Percentiles rank a stretch among this genome's conserved stretches.
These are phyloP conservation scores for Aspergillus fructus DNA, from an alignment of 2,329 filamentous ascomycete genomes.

Conservation along the genomic window DNA sequence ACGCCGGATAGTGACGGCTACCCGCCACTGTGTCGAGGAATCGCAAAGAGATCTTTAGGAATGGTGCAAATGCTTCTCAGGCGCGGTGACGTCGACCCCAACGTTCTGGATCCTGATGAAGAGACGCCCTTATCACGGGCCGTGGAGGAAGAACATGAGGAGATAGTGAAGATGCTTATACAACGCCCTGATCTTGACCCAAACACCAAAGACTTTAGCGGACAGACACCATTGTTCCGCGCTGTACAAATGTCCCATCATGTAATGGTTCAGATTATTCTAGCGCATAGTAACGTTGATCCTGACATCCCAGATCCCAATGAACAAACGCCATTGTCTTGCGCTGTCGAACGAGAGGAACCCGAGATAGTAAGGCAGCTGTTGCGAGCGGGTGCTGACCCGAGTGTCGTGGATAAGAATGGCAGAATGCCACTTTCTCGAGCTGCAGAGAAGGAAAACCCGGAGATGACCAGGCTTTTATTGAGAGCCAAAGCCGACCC, in stretches of 20 bases:
- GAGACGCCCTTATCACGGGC: constrained; percentile 19
- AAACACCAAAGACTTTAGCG: constrained; percentile 11
- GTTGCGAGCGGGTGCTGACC: constrained; percentile 15
- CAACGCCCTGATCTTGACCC: constrained; percentile 14
- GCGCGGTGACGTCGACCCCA: constrained; percentile 13
- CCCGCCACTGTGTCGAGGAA: constrained; percentile 17
- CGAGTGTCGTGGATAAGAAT: constrained; percentile 15
- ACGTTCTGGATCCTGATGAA: constrained; percentile 12
- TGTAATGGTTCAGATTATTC: constrained; percentile 14
- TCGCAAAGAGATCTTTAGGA: constrained; percentile 9
- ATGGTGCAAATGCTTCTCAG: constrained; percentile 15
- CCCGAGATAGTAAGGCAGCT: constrained; percentile 16
- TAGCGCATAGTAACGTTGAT: constrained; percentile 16
- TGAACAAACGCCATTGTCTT: constrained; percentile 17
- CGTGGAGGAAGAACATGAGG: constrained; percentile 14
- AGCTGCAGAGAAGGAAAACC: constrained; percentile 23
- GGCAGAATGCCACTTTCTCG: constrained; percentile 16
- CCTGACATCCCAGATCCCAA: constrained; percentile 15
- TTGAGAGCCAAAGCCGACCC: constrained; percentile 16
- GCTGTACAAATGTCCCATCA: constrained; percentile 16
- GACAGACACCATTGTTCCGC: constrained; percentile 18
- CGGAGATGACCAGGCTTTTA: constrained; percentile 21
- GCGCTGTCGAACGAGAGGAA: constrained; percentile 18
- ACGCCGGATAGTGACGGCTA: constrained; percentile 13
- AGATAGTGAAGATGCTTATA: constrained; percentile 16